These are phyloP conservation scores for Pythium chondricola DNA, from an alignment of 352 stramenopile species.

Conservation along the genomic window DNA sequence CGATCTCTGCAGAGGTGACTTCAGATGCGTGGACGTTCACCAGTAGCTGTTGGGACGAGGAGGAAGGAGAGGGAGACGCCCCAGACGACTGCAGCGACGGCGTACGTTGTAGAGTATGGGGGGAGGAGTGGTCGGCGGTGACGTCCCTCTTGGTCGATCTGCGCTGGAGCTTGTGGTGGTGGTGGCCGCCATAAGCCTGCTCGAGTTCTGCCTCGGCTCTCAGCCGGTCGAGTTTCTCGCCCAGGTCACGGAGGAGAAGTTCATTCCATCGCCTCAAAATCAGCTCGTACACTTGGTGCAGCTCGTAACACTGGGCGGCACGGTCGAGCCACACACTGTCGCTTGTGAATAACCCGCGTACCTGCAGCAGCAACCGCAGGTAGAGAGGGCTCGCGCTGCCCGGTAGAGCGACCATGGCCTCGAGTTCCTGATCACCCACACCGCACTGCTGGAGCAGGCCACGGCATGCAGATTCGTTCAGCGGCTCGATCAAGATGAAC, in stretches of 20 bases:
- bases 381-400: conserved; percentile 70
- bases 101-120: conserved; percentile 5
- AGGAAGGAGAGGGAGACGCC: neutral
- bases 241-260: conserved; percentile 53
- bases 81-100: conserved; percentile 5
- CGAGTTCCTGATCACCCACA: conserved; percentile 32
- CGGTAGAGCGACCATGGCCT: conserved; percentile 32
- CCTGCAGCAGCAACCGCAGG: conserved; percentile 53
- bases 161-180: conserved; percentile 6
- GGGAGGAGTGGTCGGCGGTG: neutral
- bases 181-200: neutral
- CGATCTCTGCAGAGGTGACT: conserved; percentile 34
- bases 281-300: conserved; percentile 52
- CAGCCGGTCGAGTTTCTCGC: conserved; percentile 22
- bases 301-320: conserved; percentile 28
- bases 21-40: neutral
- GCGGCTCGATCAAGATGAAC: conserved; percentile 63
- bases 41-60: neutral
- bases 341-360: conserved; percentile 37
- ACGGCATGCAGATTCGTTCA: conserved; percentile 62
- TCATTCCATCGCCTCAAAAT: conserved; percentile 76
- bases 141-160: conserved; percentile 18
- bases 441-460: conserved; percentile 30
- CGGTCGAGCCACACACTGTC: conserved; percentile 34
- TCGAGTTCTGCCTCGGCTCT: neutral